Base-by-base conservation (phyloP, 202 grass and related monocot genomes). In the Panicum virgatum region DNA sequence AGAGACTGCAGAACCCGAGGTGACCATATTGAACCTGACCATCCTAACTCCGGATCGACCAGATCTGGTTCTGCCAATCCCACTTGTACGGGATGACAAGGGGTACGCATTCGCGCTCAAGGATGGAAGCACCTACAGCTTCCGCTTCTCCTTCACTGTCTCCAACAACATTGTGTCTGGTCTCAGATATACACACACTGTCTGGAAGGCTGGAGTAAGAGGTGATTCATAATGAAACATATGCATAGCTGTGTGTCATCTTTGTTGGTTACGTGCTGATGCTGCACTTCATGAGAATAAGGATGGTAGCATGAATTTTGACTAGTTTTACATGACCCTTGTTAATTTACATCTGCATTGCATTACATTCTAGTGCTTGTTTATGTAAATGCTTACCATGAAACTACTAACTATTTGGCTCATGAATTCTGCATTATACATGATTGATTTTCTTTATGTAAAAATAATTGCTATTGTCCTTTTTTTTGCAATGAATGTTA, bases 101-200 rank as follows among this genome's bases (percentile, higher is more conserved):
- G 69, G 74, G 56, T 69, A 71, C 36, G 85, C 84, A 38, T 91
- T 91, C 51, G 69, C 63, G 2, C 89, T 91, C 26, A 91, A 91
- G 83, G 89, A 91, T 43, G 89, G 85, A 16, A 87, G 89, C 89
- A 72, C 77, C 62, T 87, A 87, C 62, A 71, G 69, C 39, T 85
- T 91, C 54, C 83, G 83, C n/a, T 91, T 91, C 85, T 72, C 85
- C 51, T 82, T 91, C 61, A 82, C 70, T 5, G 84, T 91, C 22
- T 65, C 76, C 62, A 91, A 91, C 80, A 91, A 91, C 62, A 91
- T 91, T 60, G 89, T 91, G 20, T 91, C 89, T 20, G 89, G 89
- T 38, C 89, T 91, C 62, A 78, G 81, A 63, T 91, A 91, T 29
- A 87, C 64, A 59, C 86, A 87, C 61, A 91, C 85, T 0, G 76